phyloP scores from a whole-genome alignment of 495 filamentous ascomycete genomes.

The Zalerion maritima region DNA sequence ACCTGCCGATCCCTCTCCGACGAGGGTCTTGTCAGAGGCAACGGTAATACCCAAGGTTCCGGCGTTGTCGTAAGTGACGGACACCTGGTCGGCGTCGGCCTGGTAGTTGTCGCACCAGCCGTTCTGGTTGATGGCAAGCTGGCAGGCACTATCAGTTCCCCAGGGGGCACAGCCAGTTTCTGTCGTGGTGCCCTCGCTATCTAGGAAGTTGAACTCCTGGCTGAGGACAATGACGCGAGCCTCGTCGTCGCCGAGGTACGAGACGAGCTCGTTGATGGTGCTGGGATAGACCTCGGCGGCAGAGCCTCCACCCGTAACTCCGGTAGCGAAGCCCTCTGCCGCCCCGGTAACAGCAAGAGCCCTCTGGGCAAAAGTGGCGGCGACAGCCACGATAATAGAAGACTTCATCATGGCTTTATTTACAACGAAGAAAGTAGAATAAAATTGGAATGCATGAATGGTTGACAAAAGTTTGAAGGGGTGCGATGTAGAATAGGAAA shows the following conservation, averaged over 20 bases:
- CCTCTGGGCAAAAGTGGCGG: no score
- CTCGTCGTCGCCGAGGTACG: conserved; percentile 22
- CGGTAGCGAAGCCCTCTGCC: conserved; percentile 32
- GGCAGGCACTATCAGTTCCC: conserved; percentile 28
- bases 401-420: no score
- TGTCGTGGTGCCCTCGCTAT: conserved; percentile 24
- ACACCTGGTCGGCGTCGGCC: conserved; percentile 8
- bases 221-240: conserved; percentile 34
- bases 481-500: no score
- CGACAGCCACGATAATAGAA: no score
- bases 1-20: conserved; percentile 19
- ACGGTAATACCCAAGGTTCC: conserved; percentile 17
- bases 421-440: no score
- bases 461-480: no score
- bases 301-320: conserved; percentile 34
- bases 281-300: conserved; percentile 28
- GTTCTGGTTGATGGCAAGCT: conserved; percentile 35
- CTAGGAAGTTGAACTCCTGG: conserved; percentile 32
- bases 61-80: conserved; percentile 26
- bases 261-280: conserved; percentile 21
- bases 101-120: conserved; percentile 26
- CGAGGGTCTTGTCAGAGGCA: conserved; percentile 20
- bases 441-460: no score
- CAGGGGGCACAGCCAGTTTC: conserved; percentile 33
- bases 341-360: conserved; percentile 25